These are phyloP conservation scores for Leccinum ochraceum DNA, from an alignment of 768 basidiomycete species.

Conservation along the genomic window DNA sequence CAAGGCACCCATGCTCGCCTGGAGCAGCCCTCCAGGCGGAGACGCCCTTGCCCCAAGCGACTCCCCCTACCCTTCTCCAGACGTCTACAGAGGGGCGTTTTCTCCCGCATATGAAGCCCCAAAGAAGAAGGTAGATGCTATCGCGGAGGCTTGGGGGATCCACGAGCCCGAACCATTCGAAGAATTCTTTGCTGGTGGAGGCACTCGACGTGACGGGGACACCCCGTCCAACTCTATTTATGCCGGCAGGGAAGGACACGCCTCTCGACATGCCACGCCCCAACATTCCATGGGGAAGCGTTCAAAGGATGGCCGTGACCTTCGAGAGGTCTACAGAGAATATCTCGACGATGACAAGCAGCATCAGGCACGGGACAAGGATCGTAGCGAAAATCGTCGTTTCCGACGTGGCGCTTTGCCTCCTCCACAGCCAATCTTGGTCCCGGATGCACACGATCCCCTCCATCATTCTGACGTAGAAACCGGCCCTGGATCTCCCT, in stretches of 20 bases:
- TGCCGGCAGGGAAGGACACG: slow-evolving; percentile 58
- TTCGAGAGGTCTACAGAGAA: slow-evolving; percentile 47
- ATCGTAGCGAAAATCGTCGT: slow-evolving; percentile 38
- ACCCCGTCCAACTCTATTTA: slow-evolving; percentile 70
- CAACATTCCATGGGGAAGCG: slow-evolving; percentile 37
- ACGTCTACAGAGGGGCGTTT: slow-evolving; percentile 43
- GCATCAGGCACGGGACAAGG: slow-evolving; percentile 30
- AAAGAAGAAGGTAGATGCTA: slow-evolving; percentile 86
- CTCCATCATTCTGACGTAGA: slow-evolving; percentile 38
- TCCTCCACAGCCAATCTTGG: slow-evolving; percentile 82
- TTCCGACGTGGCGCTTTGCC: slow-evolving; percentile 60
- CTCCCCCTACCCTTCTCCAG: slow-evolving; percentile 53
- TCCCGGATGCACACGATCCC: slow-evolving; percentile 57
- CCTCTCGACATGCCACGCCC: slow-evolving; percentile 38
- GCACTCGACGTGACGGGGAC: slow-evolving; percentile 49
- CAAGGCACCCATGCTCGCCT: slow-evolving; percentile 84
- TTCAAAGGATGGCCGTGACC: slow-evolving; percentile 52
- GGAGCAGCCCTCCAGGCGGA: slow-evolving; percentile 48
- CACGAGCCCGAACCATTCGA: slow-evolving; percentile 91
- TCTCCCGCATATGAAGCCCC: slow-evolving; percentile 55
- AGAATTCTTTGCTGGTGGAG: slow-evolving; percentile 85
- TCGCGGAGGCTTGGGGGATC: slow-evolving; percentile 92
- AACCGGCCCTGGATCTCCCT: slow-evolving; percentile 41
- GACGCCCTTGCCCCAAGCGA: slow-evolving; percentile 41
- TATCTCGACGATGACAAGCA: slow-evolving; percentile 43